A percentile compares a stretch with the other conserved stretches of the same genome.
Evolutionary conservation across 1,284 basidiomycete genomes (phyloP).

Genomic region (Cryptococcus maquisensis): DNA sequence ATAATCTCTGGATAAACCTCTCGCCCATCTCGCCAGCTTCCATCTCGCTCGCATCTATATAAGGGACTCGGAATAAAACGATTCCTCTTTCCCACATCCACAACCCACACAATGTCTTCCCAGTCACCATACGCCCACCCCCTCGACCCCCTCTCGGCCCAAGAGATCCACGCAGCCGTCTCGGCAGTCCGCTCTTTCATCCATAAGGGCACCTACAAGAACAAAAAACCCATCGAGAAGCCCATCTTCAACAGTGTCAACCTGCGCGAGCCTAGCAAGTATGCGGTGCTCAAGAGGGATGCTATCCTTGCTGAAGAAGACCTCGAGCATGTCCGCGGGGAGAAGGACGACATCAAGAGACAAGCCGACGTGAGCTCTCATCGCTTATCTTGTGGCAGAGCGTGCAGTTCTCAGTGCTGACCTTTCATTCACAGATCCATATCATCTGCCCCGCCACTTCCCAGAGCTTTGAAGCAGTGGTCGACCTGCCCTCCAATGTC

Average conservation of each 20-base stretch:
- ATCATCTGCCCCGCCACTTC: slow-evolving; percentile 46
- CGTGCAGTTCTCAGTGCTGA: not conserved
- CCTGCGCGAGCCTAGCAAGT: slow-evolving; percentile 45
- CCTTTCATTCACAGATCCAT: slow-evolving; percentile 30
- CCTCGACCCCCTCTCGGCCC: slow-evolving; percentile 47
- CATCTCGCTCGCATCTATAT: not conserved
- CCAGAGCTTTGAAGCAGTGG: slow-evolving; percentile 45
- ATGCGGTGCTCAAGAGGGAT: slow-evolving; percentile 38
- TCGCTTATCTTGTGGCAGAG: not conserved
- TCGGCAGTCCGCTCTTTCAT: slow-evolving; percentile 35
- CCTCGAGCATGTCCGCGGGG: slow-evolving; percentile 17
- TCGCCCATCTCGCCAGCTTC: not conserved
- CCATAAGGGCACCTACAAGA: slow-evolving; percentile 13
- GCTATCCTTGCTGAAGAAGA: slow-evolving; percentile 39
- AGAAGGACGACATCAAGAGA: slow-evolving; percentile 15
- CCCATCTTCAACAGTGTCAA: slow-evolving; percentile 44
- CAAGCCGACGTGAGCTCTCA: slow-evolving; percentile 41
- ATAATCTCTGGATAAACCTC: not conserved
- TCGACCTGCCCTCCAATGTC: slow-evolving; percentile 45
- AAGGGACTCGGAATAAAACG: not conserved
- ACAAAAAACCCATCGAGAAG: slow-evolving; percentile 21
- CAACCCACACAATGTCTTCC: not conserved
- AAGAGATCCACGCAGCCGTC: slow-evolving; percentile 43
- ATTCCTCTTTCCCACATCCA: slow-evolving; percentile 2
- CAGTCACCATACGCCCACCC: slow-evolving; percentile 38